phyloP scores from a whole-genome alignment of 139 green algal genomes.

The Chlamydomonas sp. region DNA sequence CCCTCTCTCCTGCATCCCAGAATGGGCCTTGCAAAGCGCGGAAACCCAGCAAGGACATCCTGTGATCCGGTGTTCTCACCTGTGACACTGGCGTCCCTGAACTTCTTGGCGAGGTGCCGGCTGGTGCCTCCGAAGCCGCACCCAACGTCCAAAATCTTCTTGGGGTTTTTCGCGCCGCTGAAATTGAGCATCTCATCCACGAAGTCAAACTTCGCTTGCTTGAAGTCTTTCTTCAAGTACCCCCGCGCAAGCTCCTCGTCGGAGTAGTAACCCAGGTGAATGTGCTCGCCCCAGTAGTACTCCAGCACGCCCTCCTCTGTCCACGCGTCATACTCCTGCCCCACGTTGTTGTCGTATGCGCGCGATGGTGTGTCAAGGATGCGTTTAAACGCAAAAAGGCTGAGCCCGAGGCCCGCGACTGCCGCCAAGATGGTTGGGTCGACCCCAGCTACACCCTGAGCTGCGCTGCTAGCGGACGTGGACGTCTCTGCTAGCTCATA shows the following conservation, averaged over 20 bases:
- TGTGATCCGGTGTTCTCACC: slow-evolving; percentile 45
- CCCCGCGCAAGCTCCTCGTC: slow-evolving; percentile 76
- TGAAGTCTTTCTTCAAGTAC: slow-evolving; percentile 94
- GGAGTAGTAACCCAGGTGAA: slow-evolving; percentile 95
- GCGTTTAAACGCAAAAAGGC: slow-evolving; percentile 62
- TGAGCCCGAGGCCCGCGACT: slow-evolving; percentile 20
- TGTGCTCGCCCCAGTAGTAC: slow-evolving; percentile 97
- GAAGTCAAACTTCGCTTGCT: slow-evolving; percentile 94
- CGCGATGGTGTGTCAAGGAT: slow-evolving; percentile 82
- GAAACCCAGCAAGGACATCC: not conserved
- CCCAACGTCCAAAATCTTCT: slow-evolving; percentile 90
- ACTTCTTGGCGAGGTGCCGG: slow-evolving; percentile 83
- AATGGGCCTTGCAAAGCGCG: not conserved
- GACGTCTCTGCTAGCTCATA: slow-evolving; percentile 21
- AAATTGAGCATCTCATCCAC: slow-evolving; percentile 91
- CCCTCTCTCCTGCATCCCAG: not conserved
- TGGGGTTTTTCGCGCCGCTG: slow-evolving; percentile 53
- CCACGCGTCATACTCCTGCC: slow-evolving; percentile 95
- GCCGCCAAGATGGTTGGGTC: slow-evolving; percentile 27
- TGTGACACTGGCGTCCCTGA: slow-evolving; percentile 74
- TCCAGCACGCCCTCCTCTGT: slow-evolving; percentile 89
- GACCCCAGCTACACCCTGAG: not conserved
- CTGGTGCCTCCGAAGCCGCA: slow-evolving; percentile 95
- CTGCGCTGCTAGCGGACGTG: slow-evolving; percentile 1
- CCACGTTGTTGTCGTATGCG: slow-evolving; percentile 89